These are phyloP conservation scores for Stylosanthes scabra DNA, from an alignment of 331 rosid genomes.

Conservation along the genomic window DNA sequence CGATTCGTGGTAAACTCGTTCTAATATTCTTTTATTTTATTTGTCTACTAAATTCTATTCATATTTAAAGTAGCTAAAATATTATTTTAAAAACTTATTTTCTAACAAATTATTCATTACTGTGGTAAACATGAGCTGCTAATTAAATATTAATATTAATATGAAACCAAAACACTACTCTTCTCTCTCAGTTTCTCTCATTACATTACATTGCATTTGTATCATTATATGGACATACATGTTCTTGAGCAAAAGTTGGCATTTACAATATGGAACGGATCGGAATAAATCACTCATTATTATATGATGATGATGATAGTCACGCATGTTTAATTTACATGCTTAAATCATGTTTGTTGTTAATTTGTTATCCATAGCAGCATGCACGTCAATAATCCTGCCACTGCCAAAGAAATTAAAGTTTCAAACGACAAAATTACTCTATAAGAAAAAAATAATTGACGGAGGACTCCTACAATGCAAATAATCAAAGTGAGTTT, in stretches of 20 bases:
- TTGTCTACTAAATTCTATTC: too few relatives aligned
- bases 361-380: slow-evolving; percentile 52
- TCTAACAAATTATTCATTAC: too few relatives aligned
- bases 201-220: not conserved
- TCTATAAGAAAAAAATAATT: too few relatives aligned
- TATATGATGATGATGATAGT: not conserved
- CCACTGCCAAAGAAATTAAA: slow-evolving; percentile 5
- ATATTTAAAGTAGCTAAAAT: too few relatives aligned
- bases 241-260: slow-evolving; percentile 31
- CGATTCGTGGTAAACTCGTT: too few relatives aligned
- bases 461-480: too few relatives aligned
- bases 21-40: too few relatives aligned
- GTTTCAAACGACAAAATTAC: not conserved
- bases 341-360: slow-evolving; percentile 20
- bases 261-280: slow-evolving; percentile 34
- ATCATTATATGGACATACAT: not conserved
- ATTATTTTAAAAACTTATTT: too few relatives aligned
- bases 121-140: not conserved
- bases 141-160: slow-evolving; percentile 25
- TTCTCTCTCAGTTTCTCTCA: not conserved
- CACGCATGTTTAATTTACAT: not conserved
- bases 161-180: slow-evolving; percentile 40
- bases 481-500: too few relatives aligned
- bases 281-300: not conserved
- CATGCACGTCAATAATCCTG: slow-evolving; percentile 51